These are phyloP conservation scores for Phellinidium pouzarii DNA, from an alignment of 1,284 basidiomycete genomes.

Conservation along the genomic window DNA sequence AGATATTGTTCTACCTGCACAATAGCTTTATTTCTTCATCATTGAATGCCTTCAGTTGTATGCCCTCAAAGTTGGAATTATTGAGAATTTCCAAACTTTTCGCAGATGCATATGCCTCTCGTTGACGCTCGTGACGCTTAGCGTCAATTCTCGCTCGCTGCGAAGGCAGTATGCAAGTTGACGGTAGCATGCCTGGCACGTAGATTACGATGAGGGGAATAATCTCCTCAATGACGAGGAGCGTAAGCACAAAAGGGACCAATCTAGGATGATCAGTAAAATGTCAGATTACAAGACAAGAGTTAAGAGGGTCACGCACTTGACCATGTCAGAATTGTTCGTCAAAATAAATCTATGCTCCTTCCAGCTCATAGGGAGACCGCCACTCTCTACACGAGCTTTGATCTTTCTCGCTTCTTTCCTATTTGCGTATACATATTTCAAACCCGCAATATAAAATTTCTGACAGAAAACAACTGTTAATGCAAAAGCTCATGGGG, in stretches of 20 bases:
- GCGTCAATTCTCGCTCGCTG: constrained; percentile 67
- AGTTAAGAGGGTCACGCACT: constrained; percentile 42
- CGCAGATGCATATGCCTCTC: constrained; percentile 22
- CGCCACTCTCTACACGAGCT: constrained; percentile 47
- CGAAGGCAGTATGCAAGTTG: constrained; percentile 81
- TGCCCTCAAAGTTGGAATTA: constrained; percentile 25
- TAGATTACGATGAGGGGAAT: constrained; percentile 83
- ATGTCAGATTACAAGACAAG: constrained; percentile 8
- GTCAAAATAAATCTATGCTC: constrained; percentile 62
- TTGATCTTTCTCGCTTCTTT: constrained; percentile 47
- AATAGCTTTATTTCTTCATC: constrained; percentile 23
- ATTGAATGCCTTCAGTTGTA: constrained; percentile 31
- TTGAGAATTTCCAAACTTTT: constrained; percentile 9
- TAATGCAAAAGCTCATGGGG: constrained; percentile 51
- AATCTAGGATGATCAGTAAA: constrained; percentile 42
- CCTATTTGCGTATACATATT: constrained; percentile 57
- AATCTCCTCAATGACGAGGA: constrained; percentile 73
- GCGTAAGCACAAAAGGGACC: constrained; percentile 72
- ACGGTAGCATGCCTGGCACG: constrained; percentile 79
- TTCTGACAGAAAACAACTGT: constrained; percentile 38
- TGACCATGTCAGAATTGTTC: constrained; percentile 57
- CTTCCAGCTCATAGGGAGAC: constrained; percentile 49
- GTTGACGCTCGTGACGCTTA: constrained; percentile 51
- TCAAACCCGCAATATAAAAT: constrained; percentile 73
- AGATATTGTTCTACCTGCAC: constrained; percentile 26